phyloP scores from a whole-genome alignment of 257 asterid species.

The Solanum medicagineum region DNA sequence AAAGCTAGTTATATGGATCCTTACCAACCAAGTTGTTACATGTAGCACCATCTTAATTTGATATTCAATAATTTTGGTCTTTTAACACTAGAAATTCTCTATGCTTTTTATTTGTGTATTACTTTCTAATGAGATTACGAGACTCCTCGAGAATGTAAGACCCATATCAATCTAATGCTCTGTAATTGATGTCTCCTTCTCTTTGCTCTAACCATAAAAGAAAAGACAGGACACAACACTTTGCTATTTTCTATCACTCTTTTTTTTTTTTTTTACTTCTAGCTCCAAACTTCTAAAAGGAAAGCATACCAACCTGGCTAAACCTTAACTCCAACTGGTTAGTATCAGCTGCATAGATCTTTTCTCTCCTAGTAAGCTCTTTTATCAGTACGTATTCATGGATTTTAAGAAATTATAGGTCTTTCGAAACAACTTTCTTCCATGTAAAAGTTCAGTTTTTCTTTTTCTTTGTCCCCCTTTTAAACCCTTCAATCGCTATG shows the following conservation, averaged over 20 bases:
- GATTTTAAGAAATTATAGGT: not conserved
- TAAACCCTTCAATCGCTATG: not conserved
- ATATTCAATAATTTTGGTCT: not conserved
- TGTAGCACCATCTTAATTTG: not conserved
- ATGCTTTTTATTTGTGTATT: not conserved
- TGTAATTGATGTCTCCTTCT: not conserved
- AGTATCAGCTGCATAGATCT: not conserved
- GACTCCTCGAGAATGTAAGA: not conserved
- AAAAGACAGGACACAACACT: not conserved
- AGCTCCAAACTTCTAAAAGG: not conserved
- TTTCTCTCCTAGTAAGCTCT: not conserved
- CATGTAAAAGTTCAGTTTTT: not conserved
- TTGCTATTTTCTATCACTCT: not conserved
- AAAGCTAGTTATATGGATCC: not conserved
- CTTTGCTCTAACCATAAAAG: not conserved
- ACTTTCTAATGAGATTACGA: not conserved
- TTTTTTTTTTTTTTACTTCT: not conserved
- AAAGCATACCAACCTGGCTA: not conserved
- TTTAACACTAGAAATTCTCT: not conserved
- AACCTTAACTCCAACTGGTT: not conserved
- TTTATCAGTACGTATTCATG: not conserved
- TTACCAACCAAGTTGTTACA: not conserved
- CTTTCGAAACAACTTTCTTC: not conserved
- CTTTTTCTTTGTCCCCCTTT: not conserved
- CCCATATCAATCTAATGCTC: not conserved